These are phyloP conservation scores for Citrus sp. DNA, from an alignment of 345 rosid genomes.

Conservation along the genomic window DNA sequence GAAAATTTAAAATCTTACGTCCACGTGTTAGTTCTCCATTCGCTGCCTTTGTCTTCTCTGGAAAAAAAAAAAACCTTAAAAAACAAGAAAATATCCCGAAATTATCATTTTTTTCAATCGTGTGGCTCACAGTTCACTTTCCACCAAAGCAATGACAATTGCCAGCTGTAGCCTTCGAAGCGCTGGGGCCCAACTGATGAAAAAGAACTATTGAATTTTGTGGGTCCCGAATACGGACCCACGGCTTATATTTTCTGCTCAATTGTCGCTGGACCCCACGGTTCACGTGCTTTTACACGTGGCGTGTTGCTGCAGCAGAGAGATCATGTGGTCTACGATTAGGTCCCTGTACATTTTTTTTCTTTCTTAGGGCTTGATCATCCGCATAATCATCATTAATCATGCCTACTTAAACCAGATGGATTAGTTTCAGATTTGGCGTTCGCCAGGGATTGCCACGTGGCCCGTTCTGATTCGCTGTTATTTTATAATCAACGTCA, in stretches of 20 bases:
- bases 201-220: background rate
- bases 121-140: slow-evolving; percentile 35
- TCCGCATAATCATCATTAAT: background rate
- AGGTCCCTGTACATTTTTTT: background rate
- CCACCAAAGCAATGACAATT: slow-evolving; percentile 26
- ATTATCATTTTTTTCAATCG: background rate
- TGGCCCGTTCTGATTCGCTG: background rate
- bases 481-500: background rate
- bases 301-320: slow-evolving; percentile 2
- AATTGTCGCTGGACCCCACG: background rate
- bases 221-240: background rate
- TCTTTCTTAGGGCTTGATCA: background rate
- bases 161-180: slow-evolving; percentile 28
- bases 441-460: background rate
- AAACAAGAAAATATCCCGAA: background rate
- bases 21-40: background rate
- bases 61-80: no score
- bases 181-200: background rate
- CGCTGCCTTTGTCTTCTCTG: background rate
- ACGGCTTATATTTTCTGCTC: background rate
- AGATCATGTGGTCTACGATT: background rate
- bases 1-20: background rate
- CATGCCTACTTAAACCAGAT: background rate
- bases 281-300: slow-evolving; percentile 25
- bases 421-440: background rate